Conservation (phyloP, 768 basidiomycete species). For the Termitomyces sp. region DNA sequence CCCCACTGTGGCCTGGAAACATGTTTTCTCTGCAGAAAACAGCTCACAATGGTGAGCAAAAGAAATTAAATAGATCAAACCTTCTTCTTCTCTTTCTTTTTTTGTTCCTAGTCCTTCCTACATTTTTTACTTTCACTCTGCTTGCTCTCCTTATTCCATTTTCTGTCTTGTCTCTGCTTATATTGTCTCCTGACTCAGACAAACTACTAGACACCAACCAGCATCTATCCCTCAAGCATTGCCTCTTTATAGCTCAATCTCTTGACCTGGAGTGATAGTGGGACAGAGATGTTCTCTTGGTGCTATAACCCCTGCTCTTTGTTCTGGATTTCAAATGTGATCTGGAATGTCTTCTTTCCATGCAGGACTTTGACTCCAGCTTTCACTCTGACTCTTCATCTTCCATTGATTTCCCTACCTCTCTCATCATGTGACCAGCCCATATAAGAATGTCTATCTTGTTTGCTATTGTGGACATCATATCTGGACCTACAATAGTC, state of each 20-base stretch:
- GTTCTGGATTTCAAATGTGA: slow-evolving; percentile 30
- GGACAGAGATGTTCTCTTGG: slow-evolving; percentile 26
- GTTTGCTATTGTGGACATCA: not conserved
- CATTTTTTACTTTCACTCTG: slow-evolving; percentile 39
- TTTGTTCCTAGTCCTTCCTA: slow-evolving; percentile 36
- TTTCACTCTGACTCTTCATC: slow-evolving; percentile 21
- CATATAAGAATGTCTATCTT: not conserved
- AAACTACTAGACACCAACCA: slow-evolving; percentile 34
- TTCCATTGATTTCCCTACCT: slow-evolving; percentile 6
- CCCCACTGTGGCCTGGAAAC: slow-evolving; percentile 74
- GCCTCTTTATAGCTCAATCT: slow-evolving; percentile 8
- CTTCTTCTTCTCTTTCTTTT: slow-evolving; percentile 48
- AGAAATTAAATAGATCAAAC: slow-evolving; percentile 18
- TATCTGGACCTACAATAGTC: not conserved
- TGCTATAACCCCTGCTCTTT: slow-evolving; percentile 23
- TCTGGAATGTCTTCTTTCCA: slow-evolving; percentile 24
- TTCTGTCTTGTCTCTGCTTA: slow-evolving; percentile 39
- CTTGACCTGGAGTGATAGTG: slow-evolving; percentile 26
- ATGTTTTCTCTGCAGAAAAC: slow-evolving; percentile 44
- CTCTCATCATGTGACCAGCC: not conserved
- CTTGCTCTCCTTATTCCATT: slow-evolving; percentile 42
- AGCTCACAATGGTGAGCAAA: not conserved
- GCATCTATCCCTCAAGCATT: slow-evolving; percentile 10
- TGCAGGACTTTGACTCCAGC: slow-evolving; percentile 27
- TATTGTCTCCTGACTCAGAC: slow-evolving; percentile 37